phyloP scores from a whole-genome alignment of 2,329 filamentous ascomycete genomes.

The Coleophoma eucalyptorum region DNA sequence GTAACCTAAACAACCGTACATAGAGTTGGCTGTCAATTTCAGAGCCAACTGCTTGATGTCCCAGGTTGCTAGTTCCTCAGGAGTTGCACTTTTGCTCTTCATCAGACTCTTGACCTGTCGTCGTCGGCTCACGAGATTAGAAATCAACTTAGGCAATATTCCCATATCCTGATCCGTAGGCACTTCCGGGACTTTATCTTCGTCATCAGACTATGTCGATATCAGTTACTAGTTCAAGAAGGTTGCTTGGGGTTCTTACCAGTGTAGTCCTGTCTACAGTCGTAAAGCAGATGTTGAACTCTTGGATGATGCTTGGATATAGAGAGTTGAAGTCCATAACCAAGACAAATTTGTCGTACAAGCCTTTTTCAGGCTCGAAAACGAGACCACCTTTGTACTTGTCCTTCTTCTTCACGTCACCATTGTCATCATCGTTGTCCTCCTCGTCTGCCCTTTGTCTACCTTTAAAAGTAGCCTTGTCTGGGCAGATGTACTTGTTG shows the following conservation, averaged over 20 bases:
- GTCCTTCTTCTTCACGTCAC: slow-evolving; percentile 92
- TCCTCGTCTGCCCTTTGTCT: slow-evolving; percentile 72
- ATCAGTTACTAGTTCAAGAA: slow-evolving; percentile 8
- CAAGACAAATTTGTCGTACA: slow-evolving; percentile 96
- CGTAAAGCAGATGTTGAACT: slow-evolving; percentile 99
- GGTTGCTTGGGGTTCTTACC: slow-evolving; percentile 43
- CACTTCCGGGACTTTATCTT: slow-evolving; percentile 86
- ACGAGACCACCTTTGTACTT: slow-evolving; percentile 99
- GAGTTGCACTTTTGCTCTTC: slow-evolving; percentile 86
- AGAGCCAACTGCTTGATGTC: slow-evolving; percentile 96
- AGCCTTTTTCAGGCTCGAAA: slow-evolving; percentile 93
- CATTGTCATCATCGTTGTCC: slow-evolving; percentile 62
- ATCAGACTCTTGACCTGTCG: slow-evolving; percentile 93
- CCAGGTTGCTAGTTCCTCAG: slow-evolving; percentile 88
- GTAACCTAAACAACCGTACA: slow-evolving; percentile 98
- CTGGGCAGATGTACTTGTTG: slow-evolving; percentile 97
- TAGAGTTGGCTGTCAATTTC: slow-evolving; percentile 97
- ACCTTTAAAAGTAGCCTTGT: slow-evolving; percentile 81
- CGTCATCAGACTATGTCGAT: slow-evolving; percentile 60
- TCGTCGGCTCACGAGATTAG: slow-evolving; percentile 83
- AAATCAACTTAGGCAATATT: slow-evolving; percentile 85
- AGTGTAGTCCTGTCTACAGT: slow-evolving; percentile 78
- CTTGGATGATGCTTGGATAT: slow-evolving; percentile 99
- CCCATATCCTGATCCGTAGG: slow-evolving; percentile 75
- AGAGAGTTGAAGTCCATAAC: slow-evolving; percentile 99